Evolutionary conservation across 768 basidiomycete genomes (phyloP), one percentile per base, ranked within the genome.

Genomic region (Tricholoma flavovirens): DNA sequence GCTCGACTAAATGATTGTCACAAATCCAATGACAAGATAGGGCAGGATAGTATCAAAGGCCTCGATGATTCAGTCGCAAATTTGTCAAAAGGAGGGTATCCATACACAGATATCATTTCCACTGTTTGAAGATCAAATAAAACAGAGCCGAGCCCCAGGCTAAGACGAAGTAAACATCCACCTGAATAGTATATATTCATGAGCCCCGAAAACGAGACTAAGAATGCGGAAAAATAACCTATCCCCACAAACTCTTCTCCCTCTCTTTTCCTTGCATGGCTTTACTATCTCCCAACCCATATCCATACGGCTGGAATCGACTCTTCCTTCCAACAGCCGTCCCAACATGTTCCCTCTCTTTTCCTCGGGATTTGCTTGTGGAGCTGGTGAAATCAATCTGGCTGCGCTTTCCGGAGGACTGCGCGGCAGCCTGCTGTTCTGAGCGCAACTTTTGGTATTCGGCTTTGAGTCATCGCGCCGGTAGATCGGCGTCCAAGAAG

Each of bases 341-440:
- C 12, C 60, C 60, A n/a, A 49, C 30, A 30, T 10, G 29, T 0
- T 54, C 54, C 29, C 26, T 49, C 1, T 54, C 54, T 21, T 62
- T 63, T 4, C 58, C 62, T 30, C 57, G 59, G 24, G 57, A 12
- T 14, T 51, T 51, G 38, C 60, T 29, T 8, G 62, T 53, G 5
- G 63, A 49, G 4, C 69, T 58, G 0, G 80, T 75, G 59, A 91
- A 92, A 17, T 80, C 77, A 54, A 93, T 89, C 30, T 81, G 79
- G 14, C 71, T 76, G 11, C 88, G 76, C 63, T 83, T 84, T 19
- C 78, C 79, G 0, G 77, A 61, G 12, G 79, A 73, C 64, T 86
- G 82, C 1, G 74, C 62, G 1, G 77, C 72, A 7, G 78, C 66
- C 50, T 81, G 77, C 57, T 83, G 80, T 59, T 90, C 87, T n/a